Evolutionary conservation across 23 red algal genomes (phyloP), one percentile per base, ranked within the genome.

Genomic region (Cyanidium caldarium): DNA sequence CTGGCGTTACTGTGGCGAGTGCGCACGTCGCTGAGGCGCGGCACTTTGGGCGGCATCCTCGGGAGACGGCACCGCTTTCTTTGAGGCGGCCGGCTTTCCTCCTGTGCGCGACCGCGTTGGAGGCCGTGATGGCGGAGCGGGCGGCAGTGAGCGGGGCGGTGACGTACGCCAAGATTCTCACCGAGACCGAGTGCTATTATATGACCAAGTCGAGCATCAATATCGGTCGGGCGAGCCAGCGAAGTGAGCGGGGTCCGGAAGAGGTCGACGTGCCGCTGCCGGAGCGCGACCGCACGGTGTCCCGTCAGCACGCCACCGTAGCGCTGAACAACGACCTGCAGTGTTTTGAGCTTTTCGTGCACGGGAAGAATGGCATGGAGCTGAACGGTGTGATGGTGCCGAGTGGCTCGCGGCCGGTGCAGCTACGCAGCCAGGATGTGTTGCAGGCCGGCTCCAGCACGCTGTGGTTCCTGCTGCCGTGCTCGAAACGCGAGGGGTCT

Each of bases 361-460:
- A 61, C 10, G 51, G 51, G 10, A 61, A 61, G 31, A 61, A 61
- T 25, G 51, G 51, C 10, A 61, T 61, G 51, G 51, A 61, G 31
- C n/a, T 61, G 23, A 61, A 61, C 51, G 51, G 51, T 10, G 5
- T 28, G 10, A 5, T 61, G 10, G 51, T 61, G 19, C 21, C n/a
- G n/a, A 16, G n/a, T 16, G 31, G 31, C 21, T 10, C n/a, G 7
- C n/a, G 7, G 7, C 51, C 51, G 5, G 51, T 61, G 7, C 51
- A 61, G 51, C 51, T 61, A 28, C 51, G 51, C 19, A 61, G 51
- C 51, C 51, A 61, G 51, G 51, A 61, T 25, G 23, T 61, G 5
- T 28, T 61, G 10, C 51, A 61, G 51, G 51, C 51, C 13, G 51
- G 51, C 23, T 61, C 51, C 5, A 28, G 51, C 21, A 61, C 51